Conservation (phyloP, 495 filamentous ascomycete genomes). For the Penicillium cosmopolitanum region DNA sequence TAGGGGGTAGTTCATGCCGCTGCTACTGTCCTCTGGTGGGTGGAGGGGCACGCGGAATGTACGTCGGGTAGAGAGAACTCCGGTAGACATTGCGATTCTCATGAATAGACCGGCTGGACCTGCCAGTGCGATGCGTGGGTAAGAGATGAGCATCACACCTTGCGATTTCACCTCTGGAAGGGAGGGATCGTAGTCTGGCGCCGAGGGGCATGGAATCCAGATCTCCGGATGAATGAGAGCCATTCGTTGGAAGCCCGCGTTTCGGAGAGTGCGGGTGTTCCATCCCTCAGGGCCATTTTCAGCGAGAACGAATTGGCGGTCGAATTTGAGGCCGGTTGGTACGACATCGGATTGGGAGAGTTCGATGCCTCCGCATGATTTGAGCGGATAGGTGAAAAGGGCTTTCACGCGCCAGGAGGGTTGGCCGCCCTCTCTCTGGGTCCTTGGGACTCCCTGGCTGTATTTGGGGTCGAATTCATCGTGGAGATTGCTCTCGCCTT, state of each 20-base stretch:
- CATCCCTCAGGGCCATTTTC: constrained; percentile 59
- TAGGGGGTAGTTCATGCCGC: constrained; percentile 51
- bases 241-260: constrained; percentile 71
- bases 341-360: constrained; percentile 67
- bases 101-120: constrained; percentile 13
- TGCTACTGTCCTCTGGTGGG: constrained; percentile 48
- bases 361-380: constrained; percentile 84
- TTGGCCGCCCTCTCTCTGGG: constrained; percentile 18
- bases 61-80: constrained; percentile 27
- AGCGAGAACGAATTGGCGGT: constrained; percentile 84
- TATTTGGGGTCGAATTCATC: constrained; percentile 46
- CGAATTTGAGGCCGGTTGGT: constrained; percentile 74
- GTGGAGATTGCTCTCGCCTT: constrained; percentile 35
- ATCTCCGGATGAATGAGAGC: constrained; percentile 77
- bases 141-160: constrained; percentile 44
- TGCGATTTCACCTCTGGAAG: constrained; percentile 39
- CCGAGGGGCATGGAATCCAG: constrained; percentile 73
- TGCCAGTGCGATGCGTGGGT: constrained; percentile 31
- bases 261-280: constrained; percentile 73
- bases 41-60: constrained; percentile 66
- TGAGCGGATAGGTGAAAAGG: constrained; percentile 85
- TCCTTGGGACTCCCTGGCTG: constrained; percentile 26
- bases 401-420: constrained; percentile 69
- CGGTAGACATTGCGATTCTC: constrained; percentile 25
- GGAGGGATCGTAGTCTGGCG: constrained; percentile 40